These are phyloP conservation scores for Yarrowia deformans DNA, from an alignment of 805 yeast genomes.

Conservation along the genomic window DNA sequence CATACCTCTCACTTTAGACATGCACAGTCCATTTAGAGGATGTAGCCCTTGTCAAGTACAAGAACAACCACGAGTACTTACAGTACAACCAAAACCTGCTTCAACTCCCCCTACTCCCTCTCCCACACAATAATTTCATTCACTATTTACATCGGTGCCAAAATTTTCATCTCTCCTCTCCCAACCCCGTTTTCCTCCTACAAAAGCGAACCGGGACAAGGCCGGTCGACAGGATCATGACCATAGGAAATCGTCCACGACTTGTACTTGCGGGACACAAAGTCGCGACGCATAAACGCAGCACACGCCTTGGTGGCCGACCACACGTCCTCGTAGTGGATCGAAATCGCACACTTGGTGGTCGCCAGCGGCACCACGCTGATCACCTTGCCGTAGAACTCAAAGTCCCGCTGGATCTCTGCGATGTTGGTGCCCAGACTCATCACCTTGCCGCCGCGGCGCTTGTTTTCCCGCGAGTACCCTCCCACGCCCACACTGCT, in stretches of 20 bases:
- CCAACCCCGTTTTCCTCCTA: neutral
- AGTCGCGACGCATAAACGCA: constrained; percentile 14
- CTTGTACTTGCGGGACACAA: constrained; percentile 34
- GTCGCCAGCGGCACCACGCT: constrained; percentile 36
- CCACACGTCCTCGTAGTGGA: constrained; percentile 36
- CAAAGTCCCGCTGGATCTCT: constrained; percentile 35
- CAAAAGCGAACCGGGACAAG: constrained; percentile 31
- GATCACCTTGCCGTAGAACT: constrained; percentile 33
- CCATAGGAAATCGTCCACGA: constrained; percentile 20
- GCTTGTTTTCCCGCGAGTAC: constrained; percentile 21
- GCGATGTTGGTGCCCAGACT: constrained; percentile 31
- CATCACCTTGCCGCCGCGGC: constrained; percentile 31
- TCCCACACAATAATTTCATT: neutral
- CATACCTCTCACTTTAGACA: too few relatives aligned
- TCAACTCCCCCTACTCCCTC: too few relatives aligned
- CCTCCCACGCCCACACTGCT: neutral
- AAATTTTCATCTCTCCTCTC: neutral
- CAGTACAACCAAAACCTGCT: too few relatives aligned
- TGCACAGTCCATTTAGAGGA: too few relatives aligned
- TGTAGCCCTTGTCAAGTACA: too few relatives aligned
- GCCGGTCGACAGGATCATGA: constrained; percentile 35
- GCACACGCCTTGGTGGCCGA: constrained; percentile 35
- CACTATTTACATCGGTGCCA: constrained; percentile 12
- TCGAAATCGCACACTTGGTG: constrained; percentile 17
- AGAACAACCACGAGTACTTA: too few relatives aligned